Base-by-base conservation (phyloP, 2,329 filamentous ascomycete genomes). In the Lachnellula occidentalis region DNA sequence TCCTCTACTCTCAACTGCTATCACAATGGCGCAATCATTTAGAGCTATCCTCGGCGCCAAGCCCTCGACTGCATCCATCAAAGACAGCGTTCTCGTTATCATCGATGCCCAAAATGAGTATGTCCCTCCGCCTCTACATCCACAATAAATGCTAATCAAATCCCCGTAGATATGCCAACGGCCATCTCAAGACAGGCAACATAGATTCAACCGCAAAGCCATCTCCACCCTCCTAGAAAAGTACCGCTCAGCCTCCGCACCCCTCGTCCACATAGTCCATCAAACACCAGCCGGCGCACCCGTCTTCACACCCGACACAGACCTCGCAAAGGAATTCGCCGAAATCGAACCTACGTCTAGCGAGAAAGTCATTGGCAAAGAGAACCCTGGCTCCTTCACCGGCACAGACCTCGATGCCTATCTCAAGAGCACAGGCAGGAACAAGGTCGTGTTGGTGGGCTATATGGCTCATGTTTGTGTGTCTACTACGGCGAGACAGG, bases 91-190 rank as follows among this genome's bases (percentile, higher is more conserved):
- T 2, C 75, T 88, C 45, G 70, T 88, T 62, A 86, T 88, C 69
- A 83, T 87, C 64, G 84, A 88, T 66, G 85, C 85, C 1, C 85
- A 88, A 64, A 87, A 87, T 65, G 85, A 88, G 70, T 87, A 85
- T 58, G 70, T 54, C 22, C 43, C 19, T 15, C 34, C 34, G 14
- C 24, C 31, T 36, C 34, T 43, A 8, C 15, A 8, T 34, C 41
- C 3, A n/a, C 36, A 11, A n/a, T 15, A 37, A 9, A 12, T 39
- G 34, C 12, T 34, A 45, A 36, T 43, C 27, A 24, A 34, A 19
- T 45, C 1, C 12, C 41, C 15, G 45, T 22, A 71, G 69, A 57
- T 73, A 73, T 59, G 78, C 79, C 11, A 69, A 74, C 2, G 85
- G 85, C 46, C 71, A 76, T 4, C 76, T 88, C 1, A 74, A 77